Evolutionary conservation across 2,329 filamentous ascomycete genomes (phyloP).

Genomic region (Gremmenia infestans): DNA sequence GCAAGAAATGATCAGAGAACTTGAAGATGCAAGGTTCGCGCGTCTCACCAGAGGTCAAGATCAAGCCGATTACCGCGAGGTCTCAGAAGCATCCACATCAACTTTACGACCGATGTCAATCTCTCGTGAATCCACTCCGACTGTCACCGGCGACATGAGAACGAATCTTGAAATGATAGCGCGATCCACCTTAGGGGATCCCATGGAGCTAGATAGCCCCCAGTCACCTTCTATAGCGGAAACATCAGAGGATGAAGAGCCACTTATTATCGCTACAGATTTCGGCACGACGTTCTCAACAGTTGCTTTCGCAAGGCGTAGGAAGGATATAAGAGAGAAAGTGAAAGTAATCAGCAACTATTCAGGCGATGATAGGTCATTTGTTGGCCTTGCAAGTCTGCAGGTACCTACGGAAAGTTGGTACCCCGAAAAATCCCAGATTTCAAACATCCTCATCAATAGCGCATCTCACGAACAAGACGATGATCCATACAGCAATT

Average conservation of each 20-base stretch:
- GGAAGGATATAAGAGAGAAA: neutral
- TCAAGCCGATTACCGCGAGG: neutral
- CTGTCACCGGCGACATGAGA: neutral
- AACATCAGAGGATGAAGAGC: neutral
- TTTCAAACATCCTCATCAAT: neutral
- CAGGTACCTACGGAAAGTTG: slow-evolving; percentile 9
- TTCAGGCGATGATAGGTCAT: neutral
- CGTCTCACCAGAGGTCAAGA: neutral
- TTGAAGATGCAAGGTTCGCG: neutral
- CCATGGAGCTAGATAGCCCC: neutral
- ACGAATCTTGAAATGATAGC: neutral
- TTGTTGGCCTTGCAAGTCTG: neutral
- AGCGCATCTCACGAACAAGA: neutral
- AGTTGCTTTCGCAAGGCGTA: slow-evolving; percentile 5
- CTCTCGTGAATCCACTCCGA: neutral
- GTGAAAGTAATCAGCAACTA: slow-evolving; percentile 1
- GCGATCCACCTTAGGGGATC: neutral
- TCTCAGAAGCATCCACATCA: slow-evolving; percentile 1
- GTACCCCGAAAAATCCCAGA: slow-evolving; percentile 4
- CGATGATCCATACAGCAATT: neutral
- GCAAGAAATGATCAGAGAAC: neutral
- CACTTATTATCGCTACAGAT: slow-evolving; percentile 6
- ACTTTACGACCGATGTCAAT: neutral
- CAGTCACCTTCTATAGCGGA: neutral
- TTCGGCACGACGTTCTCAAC: slow-evolving; percentile 14